phyloP scores from a whole-genome alignment of 139 green algal species.

The Coelastrella sp. region DNA sequence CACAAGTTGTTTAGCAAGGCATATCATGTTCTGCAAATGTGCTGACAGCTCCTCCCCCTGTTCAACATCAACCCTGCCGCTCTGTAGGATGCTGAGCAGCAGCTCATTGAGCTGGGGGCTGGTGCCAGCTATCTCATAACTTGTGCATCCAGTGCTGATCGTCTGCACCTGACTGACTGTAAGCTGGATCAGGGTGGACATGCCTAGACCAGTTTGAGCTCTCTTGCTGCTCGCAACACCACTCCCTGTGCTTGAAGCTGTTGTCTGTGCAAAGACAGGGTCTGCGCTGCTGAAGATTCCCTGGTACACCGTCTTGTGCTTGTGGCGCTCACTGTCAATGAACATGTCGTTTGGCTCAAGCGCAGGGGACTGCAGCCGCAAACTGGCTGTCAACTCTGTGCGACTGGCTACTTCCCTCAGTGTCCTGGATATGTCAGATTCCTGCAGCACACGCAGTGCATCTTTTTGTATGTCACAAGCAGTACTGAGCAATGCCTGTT shows the following conservation, averaged over 20 bases:
- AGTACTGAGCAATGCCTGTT: too few species aligned
- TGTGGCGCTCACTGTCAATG: constrained; percentile 28
- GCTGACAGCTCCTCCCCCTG: background rate
- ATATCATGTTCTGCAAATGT: constrained; percentile 14
- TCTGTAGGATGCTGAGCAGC: background rate
- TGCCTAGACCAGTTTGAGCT: background rate
- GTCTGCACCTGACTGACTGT: background rate
- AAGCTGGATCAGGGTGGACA: background rate
- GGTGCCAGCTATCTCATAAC: constrained; percentile 3
- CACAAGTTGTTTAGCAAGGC: background rate
- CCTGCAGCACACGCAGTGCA: background rate
- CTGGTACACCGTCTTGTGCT: constrained; percentile 10
- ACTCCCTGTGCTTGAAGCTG: background rate
- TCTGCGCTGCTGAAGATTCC: background rate
- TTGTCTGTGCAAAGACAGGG: background rate
- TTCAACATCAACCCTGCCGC: background rate
- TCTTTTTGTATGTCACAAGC: too few species aligned
- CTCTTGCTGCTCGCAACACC: background rate
- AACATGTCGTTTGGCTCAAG: background rate
- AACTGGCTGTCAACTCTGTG: background rate
- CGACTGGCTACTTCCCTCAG: background rate
- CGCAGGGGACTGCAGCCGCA: background rate
- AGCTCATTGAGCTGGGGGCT: background rate
- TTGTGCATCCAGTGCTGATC: too few species aligned
- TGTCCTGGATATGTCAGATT: background rate